These are phyloP conservation scores for Auriscalpium orientale DNA, from an alignment of 768 basidiomycete genomes.

Conservation along the genomic window DNA sequence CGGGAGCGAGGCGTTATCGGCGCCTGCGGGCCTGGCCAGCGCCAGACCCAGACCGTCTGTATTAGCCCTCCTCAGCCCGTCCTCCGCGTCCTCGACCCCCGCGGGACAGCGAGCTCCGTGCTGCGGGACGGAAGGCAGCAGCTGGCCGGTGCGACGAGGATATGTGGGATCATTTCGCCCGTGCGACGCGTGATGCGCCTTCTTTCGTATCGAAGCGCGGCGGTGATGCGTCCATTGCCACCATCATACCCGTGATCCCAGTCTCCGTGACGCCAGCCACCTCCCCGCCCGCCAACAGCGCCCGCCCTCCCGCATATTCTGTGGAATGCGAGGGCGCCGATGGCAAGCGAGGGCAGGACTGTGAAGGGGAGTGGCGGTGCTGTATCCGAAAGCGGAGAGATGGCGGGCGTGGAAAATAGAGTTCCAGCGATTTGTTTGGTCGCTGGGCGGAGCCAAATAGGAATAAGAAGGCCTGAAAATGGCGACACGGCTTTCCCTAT, in stretches of 20 bases:
- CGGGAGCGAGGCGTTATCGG: no score
- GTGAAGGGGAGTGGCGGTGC: neutral
- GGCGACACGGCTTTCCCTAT: slow-evolving; percentile 8
- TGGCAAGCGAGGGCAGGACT: neutral
- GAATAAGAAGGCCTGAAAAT: slow-evolving; percentile 30
- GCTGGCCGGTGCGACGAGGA: neutral
- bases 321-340: neutral
- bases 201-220: neutral
- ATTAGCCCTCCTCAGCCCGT: no score
- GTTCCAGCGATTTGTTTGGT: slow-evolving; percentile 30
- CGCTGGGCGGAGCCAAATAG: slow-evolving; percentile 21
- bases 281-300: no score
- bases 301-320: neutral
- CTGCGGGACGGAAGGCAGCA: no score
- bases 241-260: no score
- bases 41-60: no score
- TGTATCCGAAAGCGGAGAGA: neutral
- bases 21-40: no score
- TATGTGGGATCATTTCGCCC: neutral
- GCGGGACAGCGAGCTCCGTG: no score
- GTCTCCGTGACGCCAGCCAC: no score
- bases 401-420: slow-evolving; percentile 17
- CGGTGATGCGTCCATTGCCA: no score
- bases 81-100: no score
- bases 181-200: slow-evolving; percentile 1